These are phyloP conservation scores for Crithidia thermophila DNA, from an alignment of 208 protist genomes.

Conservation along the genomic window DNA sequence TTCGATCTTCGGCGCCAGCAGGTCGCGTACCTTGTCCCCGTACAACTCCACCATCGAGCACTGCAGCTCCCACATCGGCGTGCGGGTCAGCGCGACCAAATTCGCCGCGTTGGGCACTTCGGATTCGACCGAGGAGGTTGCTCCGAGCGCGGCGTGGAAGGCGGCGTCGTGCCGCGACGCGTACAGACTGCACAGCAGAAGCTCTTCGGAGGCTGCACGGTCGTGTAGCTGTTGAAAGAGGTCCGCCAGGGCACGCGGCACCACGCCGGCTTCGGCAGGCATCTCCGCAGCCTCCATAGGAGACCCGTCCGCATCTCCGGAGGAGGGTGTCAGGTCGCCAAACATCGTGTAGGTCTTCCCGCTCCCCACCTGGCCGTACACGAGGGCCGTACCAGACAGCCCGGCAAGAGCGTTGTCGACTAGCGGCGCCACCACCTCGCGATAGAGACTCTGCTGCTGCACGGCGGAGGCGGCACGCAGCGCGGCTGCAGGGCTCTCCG, in stretches of 20 bases:
- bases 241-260: neutral
- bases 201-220: slow-evolving; percentile 7
- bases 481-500: neutral
- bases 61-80: slow-evolving; percentile 22
- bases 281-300: neutral
- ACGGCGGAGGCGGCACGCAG: neutral
- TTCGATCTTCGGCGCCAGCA: slow-evolving; percentile 35
- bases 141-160: neutral
- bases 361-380: slow-evolving; percentile 64
- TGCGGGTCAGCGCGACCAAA: neutral
- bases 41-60: slow-evolving; percentile 72
- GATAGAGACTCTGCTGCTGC: slow-evolving; percentile 15
- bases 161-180: slow-evolving; percentile 12
- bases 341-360: slow-evolving; percentile 79
- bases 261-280: slow-evolving; percentile 4
- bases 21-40: slow-evolving; percentile 56
- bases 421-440: slow-evolving; percentile 39
- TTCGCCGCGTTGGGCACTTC: neutral
- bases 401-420: slow-evolving; percentile 47
- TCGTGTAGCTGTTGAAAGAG: slow-evolving; percentile 10
- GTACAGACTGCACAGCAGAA: slow-evolving; percentile 23
- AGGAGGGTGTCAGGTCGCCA: slow-evolving; percentile 3
- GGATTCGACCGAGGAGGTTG: neutral
- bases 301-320: no score
- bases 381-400: slow-evolving; percentile 49